These are phyloP conservation scores for Excoecaria agallocha DNA, from an alignment of 345 rosid genomes.

Conservation along the genomic window DNA sequence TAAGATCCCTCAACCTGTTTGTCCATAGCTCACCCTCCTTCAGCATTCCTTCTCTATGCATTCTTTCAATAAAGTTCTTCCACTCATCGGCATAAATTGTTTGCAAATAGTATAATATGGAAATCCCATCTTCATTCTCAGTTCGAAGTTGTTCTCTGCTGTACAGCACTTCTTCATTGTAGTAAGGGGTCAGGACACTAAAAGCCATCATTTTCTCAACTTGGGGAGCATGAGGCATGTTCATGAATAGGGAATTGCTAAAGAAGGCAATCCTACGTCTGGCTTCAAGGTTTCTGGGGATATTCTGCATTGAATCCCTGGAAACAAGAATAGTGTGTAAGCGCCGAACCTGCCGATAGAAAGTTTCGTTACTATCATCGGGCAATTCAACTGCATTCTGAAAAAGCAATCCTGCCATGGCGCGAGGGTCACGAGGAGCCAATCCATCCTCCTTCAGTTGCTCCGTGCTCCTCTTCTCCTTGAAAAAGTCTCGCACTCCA, in stretches of 20 bases:
- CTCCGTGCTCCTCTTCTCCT: constrained; percentile 58
- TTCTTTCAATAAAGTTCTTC: constrained; percentile 90
- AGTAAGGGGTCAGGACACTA: constrained; percentile 91
- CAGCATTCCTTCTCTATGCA: constrained; percentile 78
- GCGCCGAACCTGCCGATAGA: constrained; percentile 84
- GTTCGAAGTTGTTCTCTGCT: constrained; percentile 86
- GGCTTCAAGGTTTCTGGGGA: constrained; percentile 87
- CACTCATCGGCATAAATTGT: constrained; percentile 92
- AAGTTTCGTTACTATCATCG: constrained; percentile 58
- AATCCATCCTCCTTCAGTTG: constrained; percentile 66
- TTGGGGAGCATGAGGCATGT: constrained; percentile 98
- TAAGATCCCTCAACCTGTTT: constrained; percentile 74
- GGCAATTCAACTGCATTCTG: constrained; percentile 78
- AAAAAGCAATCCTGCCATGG: constrained; percentile 69
- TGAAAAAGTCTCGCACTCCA: constrained; percentile 69
- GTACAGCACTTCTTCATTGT: constrained; percentile 82
- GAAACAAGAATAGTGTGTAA: constrained; percentile 84
- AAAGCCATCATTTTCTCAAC: constrained; percentile 99
- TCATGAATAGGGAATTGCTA: constrained; percentile 95
- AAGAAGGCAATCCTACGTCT: constrained; percentile 94
- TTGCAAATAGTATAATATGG: constrained; percentile 81
- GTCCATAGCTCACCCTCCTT: constrained; percentile 70
- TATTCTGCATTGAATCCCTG: constrained; percentile 81
- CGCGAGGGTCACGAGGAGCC: constrained; percentile 73
- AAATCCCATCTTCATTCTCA: constrained; percentile 95